Percentiles rank a stretch among this genome's conserved stretches.
Conservation (phyloP, 306 rosid genomes). For the Medicago ruthenica region DNA sequence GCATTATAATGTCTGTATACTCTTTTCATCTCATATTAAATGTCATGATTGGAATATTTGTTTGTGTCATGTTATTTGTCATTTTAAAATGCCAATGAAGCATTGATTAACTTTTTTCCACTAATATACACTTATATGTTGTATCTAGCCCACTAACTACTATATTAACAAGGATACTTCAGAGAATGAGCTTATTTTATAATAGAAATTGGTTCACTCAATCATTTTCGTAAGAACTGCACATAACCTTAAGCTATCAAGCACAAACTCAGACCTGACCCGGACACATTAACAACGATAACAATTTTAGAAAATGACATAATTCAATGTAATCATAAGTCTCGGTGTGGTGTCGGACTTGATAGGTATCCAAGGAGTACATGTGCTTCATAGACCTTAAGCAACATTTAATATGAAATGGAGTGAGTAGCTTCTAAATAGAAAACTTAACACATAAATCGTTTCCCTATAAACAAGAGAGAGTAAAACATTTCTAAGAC, state of each 20-base stretch:
- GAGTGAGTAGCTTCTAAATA: conserved; percentile 1
- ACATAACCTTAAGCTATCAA: neutral
- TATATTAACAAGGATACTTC: too few relatives aligned
- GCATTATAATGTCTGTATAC: too few relatives aligned
- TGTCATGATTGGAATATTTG: neutral
- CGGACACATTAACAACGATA: too few relatives aligned
- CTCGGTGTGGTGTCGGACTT: too few relatives aligned
- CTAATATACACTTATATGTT: neutral
- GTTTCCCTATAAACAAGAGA: neutral
- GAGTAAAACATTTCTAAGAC: neutral
- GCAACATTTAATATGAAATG: neutral
- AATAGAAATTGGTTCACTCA: neutral
- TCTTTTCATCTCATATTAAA: too few relatives aligned
- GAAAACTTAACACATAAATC: neutral
- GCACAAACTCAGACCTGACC: too few relatives aligned
- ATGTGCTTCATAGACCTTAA: too few relatives aligned
- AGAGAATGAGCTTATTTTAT: neutral
- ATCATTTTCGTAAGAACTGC: neutral
- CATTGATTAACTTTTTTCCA: neutral
- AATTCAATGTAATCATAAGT: too few relatives aligned
- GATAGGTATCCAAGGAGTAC: too few relatives aligned
- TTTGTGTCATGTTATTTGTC: neutral
- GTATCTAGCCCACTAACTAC: too few relatives aligned
- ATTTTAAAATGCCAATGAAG: neutral
- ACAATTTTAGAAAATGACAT: too few relatives aligned